Base-by-base conservation (phyloP, 2,329 filamentous ascomycete genomes). In the Colletotrichum costaricense region DNA sequence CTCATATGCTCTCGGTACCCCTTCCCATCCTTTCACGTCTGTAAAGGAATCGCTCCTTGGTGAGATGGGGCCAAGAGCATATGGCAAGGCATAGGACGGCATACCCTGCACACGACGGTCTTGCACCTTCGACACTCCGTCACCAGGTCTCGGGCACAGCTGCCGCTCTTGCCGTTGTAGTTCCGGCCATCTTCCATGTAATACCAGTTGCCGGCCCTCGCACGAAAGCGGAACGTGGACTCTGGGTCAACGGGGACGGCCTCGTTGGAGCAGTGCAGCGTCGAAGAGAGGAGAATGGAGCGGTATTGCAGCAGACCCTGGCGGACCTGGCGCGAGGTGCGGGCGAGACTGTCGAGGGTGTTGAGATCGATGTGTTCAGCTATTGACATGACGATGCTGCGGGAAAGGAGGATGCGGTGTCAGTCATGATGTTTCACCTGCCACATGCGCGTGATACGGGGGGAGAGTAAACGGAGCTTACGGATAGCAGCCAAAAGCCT, bases 81-180 rank as follows among this genome's bases (percentile, higher is more conserved):
- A 35, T 38, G 67, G 60, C 71, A 71, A 58, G 62, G 69, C 68
- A 30, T 72, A 72, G 67, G 63, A 68, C 58, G 59, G 64, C 74
- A 67, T 88, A 97, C 95, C 83, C 96, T 90, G 82, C 96, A 98
- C 68, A 98, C 91, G 30, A 95, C 88, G 33, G 85, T 91, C 52
- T 89, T 89, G 81, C 96, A 98, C 75, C 92, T 89, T 68, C 94
- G 90, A 82, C 96, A 98, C 77, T 93, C 92, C 55, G 88, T 90
- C 5, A 98, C 96, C 90, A 97, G 90, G 81, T 98, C 96, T 74
- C 94, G 88, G 26, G 96, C 96, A 80, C 96, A 98, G 77, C 89
- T 88, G 5, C 93, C 92, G 33, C 93, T 88, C 82, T 94, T 96
- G 65, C 93, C 92, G 75, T 87, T 85, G 76, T 85, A 86, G 67